Evolutionary conservation across 805 yeast genomes (phyloP).

Genomic region (Lachancea fermentati): DNA sequence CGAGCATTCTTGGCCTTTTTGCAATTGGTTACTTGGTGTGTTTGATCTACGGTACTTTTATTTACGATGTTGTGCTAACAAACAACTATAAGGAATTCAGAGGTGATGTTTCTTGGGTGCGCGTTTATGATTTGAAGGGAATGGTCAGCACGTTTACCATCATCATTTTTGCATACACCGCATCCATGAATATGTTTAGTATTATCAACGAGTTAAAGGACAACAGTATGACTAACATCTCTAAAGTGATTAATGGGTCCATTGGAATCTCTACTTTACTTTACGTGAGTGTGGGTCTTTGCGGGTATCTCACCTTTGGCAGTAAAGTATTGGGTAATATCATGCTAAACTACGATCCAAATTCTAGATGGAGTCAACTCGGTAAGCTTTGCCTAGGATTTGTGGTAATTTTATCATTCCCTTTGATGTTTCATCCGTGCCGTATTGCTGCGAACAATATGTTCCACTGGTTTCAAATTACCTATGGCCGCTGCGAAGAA

Average conservation of each 20-base stretch:
- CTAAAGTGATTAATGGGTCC: conserved; percentile 41
- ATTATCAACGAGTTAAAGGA: conserved; percentile 64
- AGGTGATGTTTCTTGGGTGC: conserved; percentile 39
- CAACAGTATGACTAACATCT: conserved; percentile 44
- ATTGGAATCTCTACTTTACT: conserved; percentile 48
- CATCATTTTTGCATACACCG: conserved; percentile 74
- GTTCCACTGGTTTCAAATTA: conserved; percentile 39
- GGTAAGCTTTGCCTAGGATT: conserved; percentile 61
- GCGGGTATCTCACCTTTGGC: conserved; percentile 77
- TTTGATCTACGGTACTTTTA: conserved; percentile 47
- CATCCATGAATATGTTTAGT: conserved; percentile 76
- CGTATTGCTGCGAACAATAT: conserved; percentile 69
- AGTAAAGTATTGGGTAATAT: conserved; percentile 58
- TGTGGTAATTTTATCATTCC: conserved; percentile 73
- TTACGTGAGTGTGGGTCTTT: conserved; percentile 58
- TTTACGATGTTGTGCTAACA: conserved; percentile 31
- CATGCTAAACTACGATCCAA: conserved; percentile 57
- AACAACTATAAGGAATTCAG: conserved; percentile 37
- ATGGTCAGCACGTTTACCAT: conserved; percentile 63
- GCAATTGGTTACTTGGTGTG: conserved; percentile 60
- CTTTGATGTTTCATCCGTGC: conserved; percentile 77
- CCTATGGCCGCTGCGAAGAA: conserved; percentile 6
- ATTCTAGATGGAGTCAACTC: conserved; percentile 40
- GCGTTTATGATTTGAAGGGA: conserved; percentile 40
- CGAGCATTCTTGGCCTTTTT: conserved; percentile 62